Evolutionary conservation across 106 monocot species (phyloP).

Genomic region (Dioscorea dumetorum): DNA sequence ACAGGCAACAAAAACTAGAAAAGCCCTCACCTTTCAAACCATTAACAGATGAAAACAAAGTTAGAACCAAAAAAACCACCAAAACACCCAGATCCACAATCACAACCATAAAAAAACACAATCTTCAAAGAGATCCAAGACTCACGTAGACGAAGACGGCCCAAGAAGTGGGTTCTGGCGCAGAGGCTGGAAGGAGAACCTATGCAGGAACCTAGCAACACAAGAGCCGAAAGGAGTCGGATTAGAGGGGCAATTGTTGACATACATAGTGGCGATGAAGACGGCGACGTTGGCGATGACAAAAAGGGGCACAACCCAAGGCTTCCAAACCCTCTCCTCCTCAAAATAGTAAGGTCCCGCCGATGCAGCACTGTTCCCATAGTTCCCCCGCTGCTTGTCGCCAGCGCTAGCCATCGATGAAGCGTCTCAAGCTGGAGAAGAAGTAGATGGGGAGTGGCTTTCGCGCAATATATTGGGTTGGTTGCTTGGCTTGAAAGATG

Average conservation of each 20-base stretch:
- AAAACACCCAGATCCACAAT: too few relatives aligned
- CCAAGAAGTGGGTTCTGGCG: constrained; percentile 80
- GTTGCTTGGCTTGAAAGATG: constrained; percentile 6
- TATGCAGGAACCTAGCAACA: constrained; percentile 39
- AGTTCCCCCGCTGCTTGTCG: not conserved
- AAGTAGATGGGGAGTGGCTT: not conserved
- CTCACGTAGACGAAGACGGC: constrained; percentile 73
- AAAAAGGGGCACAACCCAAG: constrained; percentile 59
- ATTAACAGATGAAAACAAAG: too few relatives aligned
- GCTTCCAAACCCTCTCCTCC: constrained; percentile 30
- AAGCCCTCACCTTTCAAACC: too few relatives aligned
- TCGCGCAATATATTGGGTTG: not conserved
- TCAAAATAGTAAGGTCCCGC: constrained; percentile 24
- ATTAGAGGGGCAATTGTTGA: constrained; percentile 67
- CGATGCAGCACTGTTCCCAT: not conserved
- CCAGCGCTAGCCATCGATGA: constrained; percentile 7
- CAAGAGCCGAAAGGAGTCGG: constrained; percentile 34
- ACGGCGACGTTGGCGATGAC: constrained; percentile 46
- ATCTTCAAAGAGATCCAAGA: too few relatives aligned
- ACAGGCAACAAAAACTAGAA: too few relatives aligned
- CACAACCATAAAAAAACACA: too few relatives aligned
- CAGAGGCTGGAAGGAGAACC: constrained; percentile 88
- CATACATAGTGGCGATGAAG: constrained; percentile 49
- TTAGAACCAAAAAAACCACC: too few relatives aligned
- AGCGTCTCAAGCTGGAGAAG: not conserved